Evolutionary conservation across 2,329 filamentous ascomycete genomes (phyloP), one percentile per base, ranked within the genome.

Genomic region (Microsporum ferrugineum): DNA sequence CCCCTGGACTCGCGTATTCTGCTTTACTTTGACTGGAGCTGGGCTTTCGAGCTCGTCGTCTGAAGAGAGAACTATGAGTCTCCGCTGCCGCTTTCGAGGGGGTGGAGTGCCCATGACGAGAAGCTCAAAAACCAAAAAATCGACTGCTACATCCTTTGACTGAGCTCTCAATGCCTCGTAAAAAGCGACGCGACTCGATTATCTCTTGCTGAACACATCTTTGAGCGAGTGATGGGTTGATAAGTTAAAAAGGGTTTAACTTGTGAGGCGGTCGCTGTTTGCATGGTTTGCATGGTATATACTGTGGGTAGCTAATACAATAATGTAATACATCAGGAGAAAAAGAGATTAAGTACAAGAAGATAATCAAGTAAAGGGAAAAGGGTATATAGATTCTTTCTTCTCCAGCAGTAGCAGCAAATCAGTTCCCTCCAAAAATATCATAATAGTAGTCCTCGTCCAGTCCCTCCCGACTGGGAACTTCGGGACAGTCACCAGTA

Each of bases 361-460:
- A 60, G 23, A 61, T 29, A 34, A 53, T 4, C 55, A 56, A 49
- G 29, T 12, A 47, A 55, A 61, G 33, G 51, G 38, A 55, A 34
- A 49, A 45, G 61, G 27, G 61, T 36, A 60, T 17, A 57, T 58
- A 58, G 55, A 31, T 39, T 29, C 10, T 57, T 57, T 31, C 31
- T 6, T 57, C 17, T 57, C 6, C 49, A 55, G 33, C 12, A 55
- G 33, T 23, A 6, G 39, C n/a, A 34, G 8, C 39, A 36, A n/a
- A 36, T 49, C 64, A 73, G 57, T 64, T 65, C 31, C 74, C 74
- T 6, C 76, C 76, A 69, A 77, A 88, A 49, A 88, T 80, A 72
- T 92, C 89, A 76, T 95, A 97, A 76, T 88, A 96, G 73, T 95
- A 99, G 72, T 96, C 88, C 66, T 95, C 90, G 72, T 96, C 89